Base-by-base conservation (phyloP, 345 rosid genomes). In the Gynandropsis gynandra region DNA sequence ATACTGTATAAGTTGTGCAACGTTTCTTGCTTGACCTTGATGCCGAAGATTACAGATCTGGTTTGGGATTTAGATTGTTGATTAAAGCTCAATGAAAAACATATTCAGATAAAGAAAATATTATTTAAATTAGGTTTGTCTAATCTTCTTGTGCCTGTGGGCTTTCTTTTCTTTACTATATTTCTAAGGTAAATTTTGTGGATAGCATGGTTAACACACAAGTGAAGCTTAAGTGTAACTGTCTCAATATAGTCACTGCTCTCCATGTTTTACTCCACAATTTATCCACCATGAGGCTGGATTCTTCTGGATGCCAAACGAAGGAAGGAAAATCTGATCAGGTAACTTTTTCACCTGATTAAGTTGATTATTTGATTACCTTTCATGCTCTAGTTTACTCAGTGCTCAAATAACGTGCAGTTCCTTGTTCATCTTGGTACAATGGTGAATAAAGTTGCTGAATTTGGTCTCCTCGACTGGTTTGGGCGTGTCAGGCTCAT, bases 401-500 rank as follows among this genome's bases (percentile, higher is more conserved):
- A 59, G 52, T 59, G 55, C 51, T 48, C 36, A 51, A 19, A 27
- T 43, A 37, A 58, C 19, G 9, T 66, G 68, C 90, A 89, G 95
- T 68, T 70, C 68, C 58, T 81, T 62, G 50, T 35, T 34, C 69
- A 47, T 55, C 81, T 90, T 39, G 83, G 89, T 38, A 70, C 74
- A 54, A 69, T 90, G 43, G 69, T 87, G 58, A 70, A 49, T 62
- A 76, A 74, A 77, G 72, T 87, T 58, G 80, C 87, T 52, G 95
- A 83, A 57, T 70, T 62, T 64, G 87, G 76, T 54, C 80, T 82
- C 64, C 80, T 83, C 71, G 89, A 80, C 58, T 90, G 96, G 92
- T 64, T 62, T 52, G 98, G 95, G 59, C 95, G 98, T 42, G 73
- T 73, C 49, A 82, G 65, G 75, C 75, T 87, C 54, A 73, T 82